Evolutionary conservation across 345 rosid species (phyloP).

Genomic region (Melaleuca alternifolia): DNA sequence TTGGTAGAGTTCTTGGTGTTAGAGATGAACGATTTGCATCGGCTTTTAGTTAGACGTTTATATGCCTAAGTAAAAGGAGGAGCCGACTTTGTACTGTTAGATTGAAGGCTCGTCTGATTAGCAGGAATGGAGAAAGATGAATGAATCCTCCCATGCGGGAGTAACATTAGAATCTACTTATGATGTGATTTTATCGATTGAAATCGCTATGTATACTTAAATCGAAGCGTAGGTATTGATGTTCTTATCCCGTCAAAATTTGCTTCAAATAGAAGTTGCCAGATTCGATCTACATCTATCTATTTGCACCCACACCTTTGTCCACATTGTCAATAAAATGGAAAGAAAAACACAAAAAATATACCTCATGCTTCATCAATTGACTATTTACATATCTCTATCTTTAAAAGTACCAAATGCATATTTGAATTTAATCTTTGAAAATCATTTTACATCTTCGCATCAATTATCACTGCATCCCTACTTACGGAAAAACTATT

Average conservation of each 20-base stretch:
- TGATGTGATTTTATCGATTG: neutral
- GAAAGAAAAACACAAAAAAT: neutral
- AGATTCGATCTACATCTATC: neutral
- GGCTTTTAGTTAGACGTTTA: neutral
- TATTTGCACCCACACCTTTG: neutral
- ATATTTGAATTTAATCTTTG: neutral
- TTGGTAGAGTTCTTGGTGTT: neutral
- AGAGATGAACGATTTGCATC: neutral
- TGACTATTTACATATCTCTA: neutral
- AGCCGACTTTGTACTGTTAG: neutral
- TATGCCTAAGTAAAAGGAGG: neutral
- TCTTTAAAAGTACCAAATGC: neutral
- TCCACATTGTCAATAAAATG: neutral
- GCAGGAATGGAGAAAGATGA: neutral
- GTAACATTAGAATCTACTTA: neutral
- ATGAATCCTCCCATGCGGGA: rapidly evolving
- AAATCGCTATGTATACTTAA: neutral
- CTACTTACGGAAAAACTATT: neutral
- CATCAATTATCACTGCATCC: neutral
- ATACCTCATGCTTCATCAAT: neutral
- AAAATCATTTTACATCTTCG: neutral
- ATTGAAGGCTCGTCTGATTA: neutral
- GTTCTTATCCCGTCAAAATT: neutral
- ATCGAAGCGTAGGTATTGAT: neutral
- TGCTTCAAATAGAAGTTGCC: neutral